Conservation (phyloP, 2,329 filamentous ascomycete species). For the Periconia macrospinosa region DNA sequence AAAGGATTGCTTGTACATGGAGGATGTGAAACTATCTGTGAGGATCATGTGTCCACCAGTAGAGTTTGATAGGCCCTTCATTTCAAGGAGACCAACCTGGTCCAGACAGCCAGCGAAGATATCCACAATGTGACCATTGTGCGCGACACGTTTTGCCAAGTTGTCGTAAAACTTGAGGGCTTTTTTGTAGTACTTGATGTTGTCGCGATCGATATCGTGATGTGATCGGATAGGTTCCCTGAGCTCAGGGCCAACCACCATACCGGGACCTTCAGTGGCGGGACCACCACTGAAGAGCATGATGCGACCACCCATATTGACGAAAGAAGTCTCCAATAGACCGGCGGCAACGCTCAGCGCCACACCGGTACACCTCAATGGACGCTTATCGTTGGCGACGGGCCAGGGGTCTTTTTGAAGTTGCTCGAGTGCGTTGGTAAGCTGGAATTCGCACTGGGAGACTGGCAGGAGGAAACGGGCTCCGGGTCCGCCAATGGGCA, state of each 20-base stretch:
- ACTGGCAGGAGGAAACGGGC: constrained; percentile 92
- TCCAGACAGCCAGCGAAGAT: constrained; percentile 97
- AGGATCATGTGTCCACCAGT: constrained; percentile 98
- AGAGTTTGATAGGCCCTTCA: constrained; percentile 95
- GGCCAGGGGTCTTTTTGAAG: constrained; percentile 98
- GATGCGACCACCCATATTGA: constrained; percentile 90
- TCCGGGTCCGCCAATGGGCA: constrained; percentile 74
- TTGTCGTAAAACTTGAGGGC: constrained; percentile 97
- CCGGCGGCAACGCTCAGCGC: constrained; percentile 95
- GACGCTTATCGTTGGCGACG: constrained; percentile 88
- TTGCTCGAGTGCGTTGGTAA: constrained; percentile 93
- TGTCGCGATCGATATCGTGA: constrained; percentile 97
- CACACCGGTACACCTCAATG: constrained; percentile 89
- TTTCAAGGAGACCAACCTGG: constrained; percentile 94
- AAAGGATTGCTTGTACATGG: constrained; percentile 99
- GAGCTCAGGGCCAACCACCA: constrained; percentile 94
- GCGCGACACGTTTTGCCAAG: constrained; percentile 88
- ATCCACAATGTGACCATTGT: constrained; percentile 96
- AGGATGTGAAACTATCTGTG: constrained; percentile 97
- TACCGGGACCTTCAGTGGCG: constrained; percentile 92
- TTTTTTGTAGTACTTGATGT: constrained; percentile 99
- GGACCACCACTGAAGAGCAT: constrained; percentile 97
- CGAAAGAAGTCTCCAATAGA: constrained; percentile 89
- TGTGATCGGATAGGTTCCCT: constrained; percentile 96
- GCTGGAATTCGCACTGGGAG: constrained; percentile 93